Evolutionary conservation across 73 alveolate species (phyloP).

Genomic region (Symbiodinium pilosum): DNA sequence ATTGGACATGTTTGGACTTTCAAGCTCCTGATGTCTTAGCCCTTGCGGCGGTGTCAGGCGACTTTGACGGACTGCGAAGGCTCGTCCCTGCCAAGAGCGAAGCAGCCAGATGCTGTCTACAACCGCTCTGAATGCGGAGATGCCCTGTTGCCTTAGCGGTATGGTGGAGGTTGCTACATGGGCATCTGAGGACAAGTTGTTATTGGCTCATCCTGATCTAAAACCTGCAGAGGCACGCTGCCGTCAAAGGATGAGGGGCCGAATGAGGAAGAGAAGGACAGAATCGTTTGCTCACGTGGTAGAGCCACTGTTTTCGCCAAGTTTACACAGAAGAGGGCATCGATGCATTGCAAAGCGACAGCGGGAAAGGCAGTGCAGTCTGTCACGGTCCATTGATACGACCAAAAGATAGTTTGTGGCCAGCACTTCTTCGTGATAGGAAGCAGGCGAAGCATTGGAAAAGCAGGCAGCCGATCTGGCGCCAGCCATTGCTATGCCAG

Average conservation of each 20-base stretch:
- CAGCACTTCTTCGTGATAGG: too few species aligned
- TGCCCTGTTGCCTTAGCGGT: too few species aligned
- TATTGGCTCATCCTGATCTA: too few species aligned
- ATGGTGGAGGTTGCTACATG: too few species aligned
- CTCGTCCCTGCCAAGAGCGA: not conserved
- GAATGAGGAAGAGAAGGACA: conserved; percentile 70
- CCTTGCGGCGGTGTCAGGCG: conserved; percentile 2
- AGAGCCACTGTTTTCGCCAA: too few species aligned
- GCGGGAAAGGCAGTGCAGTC: not conserved
- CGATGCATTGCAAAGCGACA: not conserved
- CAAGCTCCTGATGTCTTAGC: too few species aligned
- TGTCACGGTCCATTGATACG: too few species aligned
- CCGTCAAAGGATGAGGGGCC: conserved; percentile 24
- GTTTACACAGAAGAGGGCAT: not conserved
- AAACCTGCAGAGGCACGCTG: not conserved
- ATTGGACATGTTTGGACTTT: too few species aligned
- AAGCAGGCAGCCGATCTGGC: too few species aligned
- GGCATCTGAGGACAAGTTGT: too few species aligned
- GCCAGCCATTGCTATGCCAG: too few species aligned
- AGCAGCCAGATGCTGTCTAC: not conserved
- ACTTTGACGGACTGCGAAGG: not conserved
- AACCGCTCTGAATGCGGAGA: not conserved
- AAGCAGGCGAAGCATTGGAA: too few species aligned
- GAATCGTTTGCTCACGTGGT: not conserved
- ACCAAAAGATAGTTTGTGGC: not conserved